These are phyloP conservation scores for Xylaria hypoxylon DNA, from an alignment of 2,329 filamentous ascomycete genomes.

Conservation along the genomic window DNA sequence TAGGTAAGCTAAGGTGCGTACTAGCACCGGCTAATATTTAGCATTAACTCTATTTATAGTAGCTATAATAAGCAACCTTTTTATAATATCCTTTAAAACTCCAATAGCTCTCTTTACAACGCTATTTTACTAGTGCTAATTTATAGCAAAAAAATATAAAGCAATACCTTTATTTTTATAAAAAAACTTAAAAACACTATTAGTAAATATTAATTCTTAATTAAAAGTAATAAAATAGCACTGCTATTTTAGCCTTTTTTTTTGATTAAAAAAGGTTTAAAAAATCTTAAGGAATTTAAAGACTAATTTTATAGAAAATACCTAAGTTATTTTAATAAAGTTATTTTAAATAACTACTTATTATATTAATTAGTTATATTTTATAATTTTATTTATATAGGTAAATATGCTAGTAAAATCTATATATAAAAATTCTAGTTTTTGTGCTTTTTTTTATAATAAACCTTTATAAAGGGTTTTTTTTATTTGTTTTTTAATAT, in stretches of 20 bases:
- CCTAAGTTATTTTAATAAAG: not conserved
- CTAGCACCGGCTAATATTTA: not conserved
- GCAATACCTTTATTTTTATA: not conserved
- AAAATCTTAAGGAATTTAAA: not conserved
- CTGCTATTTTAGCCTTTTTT: not conserved
- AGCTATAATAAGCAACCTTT: not conserved
- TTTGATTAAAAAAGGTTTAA: not conserved
- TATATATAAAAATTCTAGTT: not conserved
- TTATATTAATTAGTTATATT: not conserved
- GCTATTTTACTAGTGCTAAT: not conserved
- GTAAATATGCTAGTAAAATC: not conserved
- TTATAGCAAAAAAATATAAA: not conserved
- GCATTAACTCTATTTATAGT: too few relatives aligned
- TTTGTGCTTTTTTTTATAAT: not conserved
- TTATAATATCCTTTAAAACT: constrained; percentile 1
- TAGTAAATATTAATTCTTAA: not conserved
- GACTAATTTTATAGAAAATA: not conserved
- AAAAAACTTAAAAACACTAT: not conserved
- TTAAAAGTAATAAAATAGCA: not conserved
- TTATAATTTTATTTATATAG: not conserved
- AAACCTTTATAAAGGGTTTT: not conserved
- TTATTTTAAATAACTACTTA: not conserved
- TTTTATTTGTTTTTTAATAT: not conserved
- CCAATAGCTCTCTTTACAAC: not conserved
- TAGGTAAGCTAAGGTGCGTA: not conserved